Evolutionary conservation across 768 basidiomycete genomes (phyloP), one percentile per base, ranked within the genome.

Genomic region (Gymnopilus junonius): DNA sequence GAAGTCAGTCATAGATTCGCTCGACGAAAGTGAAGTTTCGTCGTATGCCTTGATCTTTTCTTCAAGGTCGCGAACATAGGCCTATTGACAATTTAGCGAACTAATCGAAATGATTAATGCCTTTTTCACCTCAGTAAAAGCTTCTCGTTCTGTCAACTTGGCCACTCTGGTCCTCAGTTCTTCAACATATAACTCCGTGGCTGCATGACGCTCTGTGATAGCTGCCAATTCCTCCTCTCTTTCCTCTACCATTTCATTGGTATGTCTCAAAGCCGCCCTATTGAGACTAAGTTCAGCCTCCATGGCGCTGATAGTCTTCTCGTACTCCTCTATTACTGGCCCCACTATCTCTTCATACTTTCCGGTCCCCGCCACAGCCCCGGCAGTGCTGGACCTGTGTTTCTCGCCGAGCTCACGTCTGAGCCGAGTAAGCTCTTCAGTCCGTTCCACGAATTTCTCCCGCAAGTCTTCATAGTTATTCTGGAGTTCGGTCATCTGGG

Each of bases 241-340:
- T 77, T 97, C 95, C 65, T 93, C 91, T 46, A 94, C 89, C 76
- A 97, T 82, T 69, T 96, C 94, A 73, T 97, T 97, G 56, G 97
- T 94, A 70, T 95, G 90, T 55, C 92, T 80, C 73, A 97, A 79
- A 20, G 95, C 94, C 1, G 93, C 94, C 54, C 91, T 84, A 68
- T 95, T 95, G 59, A 96, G 81, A 67, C 85, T 92, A 57, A 97
- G 82, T 76, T 97, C 95, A 0, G 92, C 93, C 75, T 99, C 97
- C 84, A 99, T 91, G 2, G 94, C 91, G 42, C 88, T 85, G 67
- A 99, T 97, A 1, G 95, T 94, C 82, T 97, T 95, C 82, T 99
- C 97, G 76, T 99, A 99, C 78, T 98, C 95, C 77, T 97, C 93
- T 55, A 99, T 97, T 68, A 99, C 95, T 2, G 97, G 97, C 15